phyloP scores from a whole-genome alignment of 768 basidiomycete genomes.

The Suillus plorans region DNA sequence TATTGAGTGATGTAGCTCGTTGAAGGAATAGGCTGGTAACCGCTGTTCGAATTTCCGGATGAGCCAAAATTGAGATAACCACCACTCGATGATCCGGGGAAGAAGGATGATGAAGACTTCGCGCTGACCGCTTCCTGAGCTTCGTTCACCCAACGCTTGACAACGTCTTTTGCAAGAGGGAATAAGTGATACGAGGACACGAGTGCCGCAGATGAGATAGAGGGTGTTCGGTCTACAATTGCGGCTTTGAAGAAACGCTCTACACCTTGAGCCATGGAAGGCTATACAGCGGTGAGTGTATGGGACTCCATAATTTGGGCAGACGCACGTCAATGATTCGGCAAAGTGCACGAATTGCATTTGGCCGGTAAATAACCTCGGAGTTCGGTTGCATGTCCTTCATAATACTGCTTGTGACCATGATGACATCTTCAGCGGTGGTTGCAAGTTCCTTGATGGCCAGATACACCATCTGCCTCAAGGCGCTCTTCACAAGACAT shows the following conservation, averaged over 20 bases:
- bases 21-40: slow-evolving; percentile 79
- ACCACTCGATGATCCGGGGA: slow-evolving; percentile 47
- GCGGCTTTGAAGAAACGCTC: slow-evolving; percentile 99
- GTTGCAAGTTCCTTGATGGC: slow-evolving; percentile 97
- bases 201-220: slow-evolving; percentile 93
- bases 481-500: slow-evolving; percentile 63
- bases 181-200: slow-evolving; percentile 97
- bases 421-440: slow-evolving; percentile 98
- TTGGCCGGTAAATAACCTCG: slow-evolving; percentile 97
- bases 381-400: slow-evolving; percentile 99
- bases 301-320: slow-evolving; percentile 41
- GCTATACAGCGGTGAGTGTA: slow-evolving; percentile 44
- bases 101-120: slow-evolving; percentile 75
- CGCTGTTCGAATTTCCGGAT: slow-evolving; percentile 49
- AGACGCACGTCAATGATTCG: slow-evolving; percentile 91
- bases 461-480: slow-evolving; percentile 97
- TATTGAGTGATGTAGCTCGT: slow-evolving; percentile 96
- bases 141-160: slow-evolving; percentile 99
- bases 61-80: slow-evolving; percentile 75
- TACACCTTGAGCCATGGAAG: slow-evolving; percentile 98
- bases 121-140: slow-evolving; percentile 94
- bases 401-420: slow-evolving; percentile 99
- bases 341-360: slow-evolving; percentile 94
- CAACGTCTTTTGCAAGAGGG: slow-evolving; percentile 91
- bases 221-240: slow-evolving; percentile 94